A percentile compares a stretch with the other conserved stretches of the same genome.
phyloP scores from a whole-genome alignment of 2,329 filamentous ascomycete species.

The Cyphellophora attinorum region DNA sequence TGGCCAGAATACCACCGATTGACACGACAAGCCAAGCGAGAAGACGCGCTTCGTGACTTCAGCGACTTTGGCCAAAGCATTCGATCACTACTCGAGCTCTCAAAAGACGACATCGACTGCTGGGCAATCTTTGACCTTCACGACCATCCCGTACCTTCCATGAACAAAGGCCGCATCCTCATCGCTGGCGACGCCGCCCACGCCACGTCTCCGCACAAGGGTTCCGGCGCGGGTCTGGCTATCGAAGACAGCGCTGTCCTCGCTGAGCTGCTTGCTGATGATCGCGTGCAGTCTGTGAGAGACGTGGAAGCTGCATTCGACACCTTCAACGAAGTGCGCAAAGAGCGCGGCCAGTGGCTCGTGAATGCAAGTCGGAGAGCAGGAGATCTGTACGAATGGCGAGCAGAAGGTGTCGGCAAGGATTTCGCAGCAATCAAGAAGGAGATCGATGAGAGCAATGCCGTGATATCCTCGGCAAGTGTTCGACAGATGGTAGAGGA shows the following conservation, averaged over 20 bases:
- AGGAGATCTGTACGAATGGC: slow-evolving; percentile 26
- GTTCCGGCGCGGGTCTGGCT: slow-evolving; percentile 26
- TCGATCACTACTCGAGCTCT: slow-evolving; percentile 19
- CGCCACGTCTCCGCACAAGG: slow-evolving; percentile 33
- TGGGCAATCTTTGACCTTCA: slow-evolving; percentile 33
- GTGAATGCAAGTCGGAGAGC: slow-evolving; percentile 25
- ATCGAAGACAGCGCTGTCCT: slow-evolving; percentile 25
- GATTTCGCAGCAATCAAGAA: slow-evolving; percentile 28
- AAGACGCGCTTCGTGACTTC: slow-evolving; percentile 17
- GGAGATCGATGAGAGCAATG: slow-evolving; percentile 26
- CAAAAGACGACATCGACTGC: slow-evolving; percentile 21
- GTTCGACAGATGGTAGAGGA: slow-evolving; percentile 19
- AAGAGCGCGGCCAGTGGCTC: slow-evolving; percentile 24
- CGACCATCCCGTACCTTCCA: slow-evolving; percentile 27
- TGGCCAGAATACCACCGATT: slow-evolving; percentile 31
- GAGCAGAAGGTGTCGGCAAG: slow-evolving; percentile 19
- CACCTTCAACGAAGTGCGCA: slow-evolving; percentile 20
- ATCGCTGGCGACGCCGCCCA: slow-evolving; percentile 33
- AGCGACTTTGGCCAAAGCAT: slow-evolving; percentile 15
- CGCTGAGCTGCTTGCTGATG: slow-evolving; percentile 19
- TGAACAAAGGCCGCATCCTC: slow-evolving; percentile 24
- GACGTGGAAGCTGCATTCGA: slow-evolving; percentile 22
- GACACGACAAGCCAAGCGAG: slow-evolving; percentile 24
- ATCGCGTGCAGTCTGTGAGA: slow-evolving; percentile 10
- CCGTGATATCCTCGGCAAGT: slow-evolving; percentile 17